These are phyloP conservation scores for Peronospora farinosa DNA, from an alignment of 352 stramenopile genomes.

Conservation along the genomic window DNA sequence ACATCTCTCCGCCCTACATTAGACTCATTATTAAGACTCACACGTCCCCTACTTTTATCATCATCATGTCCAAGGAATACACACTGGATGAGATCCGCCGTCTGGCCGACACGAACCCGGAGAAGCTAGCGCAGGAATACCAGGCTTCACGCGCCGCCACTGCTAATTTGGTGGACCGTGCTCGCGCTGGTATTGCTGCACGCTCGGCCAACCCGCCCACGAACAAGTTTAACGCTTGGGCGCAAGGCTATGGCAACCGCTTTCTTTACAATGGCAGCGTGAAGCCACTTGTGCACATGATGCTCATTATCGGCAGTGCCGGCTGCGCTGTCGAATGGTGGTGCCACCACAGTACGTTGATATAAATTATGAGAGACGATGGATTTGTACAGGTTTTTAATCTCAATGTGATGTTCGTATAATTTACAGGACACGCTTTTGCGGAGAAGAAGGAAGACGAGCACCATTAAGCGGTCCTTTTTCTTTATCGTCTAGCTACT, in stretches of 20 bases:
- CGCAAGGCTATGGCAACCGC: slow-evolving; percentile 63
- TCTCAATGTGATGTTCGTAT: neutral
- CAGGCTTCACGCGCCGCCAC: slow-evolving; percentile 54
- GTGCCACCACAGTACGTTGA: slow-evolving; percentile 58
- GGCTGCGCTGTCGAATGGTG: slow-evolving; percentile 55
- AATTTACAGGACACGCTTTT: slow-evolving; percentile 38
- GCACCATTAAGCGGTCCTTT: slow-evolving; percentile 42
- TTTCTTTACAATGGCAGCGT: slow-evolving; percentile 73
- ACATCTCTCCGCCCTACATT: neutral
- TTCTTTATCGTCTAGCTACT: slow-evolving; percentile 8
- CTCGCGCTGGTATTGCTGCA: slow-evolving; percentile 56
- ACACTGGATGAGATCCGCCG: slow-evolving; percentile 77
- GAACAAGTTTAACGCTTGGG: slow-evolving; percentile 61
- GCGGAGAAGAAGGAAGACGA: slow-evolving; percentile 41
- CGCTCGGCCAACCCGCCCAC: slow-evolving; percentile 44
- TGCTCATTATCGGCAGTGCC: slow-evolving; percentile 53
- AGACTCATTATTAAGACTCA: neutral
- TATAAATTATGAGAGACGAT: slow-evolving; percentile 14
- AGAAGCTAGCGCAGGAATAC: slow-evolving; percentile 70
- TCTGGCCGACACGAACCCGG: slow-evolving; percentile 61
- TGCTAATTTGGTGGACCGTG: slow-evolving; percentile 57
- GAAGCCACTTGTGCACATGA: slow-evolving; percentile 72
- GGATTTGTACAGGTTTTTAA: neutral
- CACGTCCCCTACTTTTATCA: neutral
- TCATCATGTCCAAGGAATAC: slow-evolving; percentile 63